Base-by-base conservation (phyloP, 1,139 yeast species). In the Hyphopichia khmerensis region DNA sequence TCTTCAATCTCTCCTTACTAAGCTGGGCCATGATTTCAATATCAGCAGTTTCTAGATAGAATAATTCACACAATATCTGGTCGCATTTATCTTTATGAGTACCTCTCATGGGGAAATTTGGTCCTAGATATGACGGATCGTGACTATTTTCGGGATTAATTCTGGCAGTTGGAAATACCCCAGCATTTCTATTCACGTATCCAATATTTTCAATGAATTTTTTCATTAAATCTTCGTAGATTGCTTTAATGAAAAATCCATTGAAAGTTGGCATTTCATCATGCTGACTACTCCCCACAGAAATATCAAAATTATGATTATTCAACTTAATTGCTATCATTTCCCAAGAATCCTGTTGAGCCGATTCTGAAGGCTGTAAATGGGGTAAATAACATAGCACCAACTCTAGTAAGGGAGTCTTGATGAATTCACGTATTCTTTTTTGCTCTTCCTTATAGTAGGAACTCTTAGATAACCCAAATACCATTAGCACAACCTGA, bases 321-420 rank as follows among this genome's bases (percentile, higher is more conserved):
- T 61, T 60, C 36, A 68, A 51, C 42, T 64, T 59, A 21, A 67
- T 67, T 7, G 74, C 71, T 11, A 68, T 55, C 8, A 64, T 48
- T 48, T 67, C 74, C 74, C 74, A 68, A 1, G 53, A 44, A 45
- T 64, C 65, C 40, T 64, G 65, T 43, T 57, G 60, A 32, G 55
- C 57, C 33, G 52, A 50, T 13, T 42, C 40, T 1, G 60, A 56
- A 13, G 55, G 44, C 48, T 67, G 73, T 19, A 67, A 52, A 49
- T 68, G 73, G 4, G 74, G 74, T 32, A 68, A 51, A 30, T 60
- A 52, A 34, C 54, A 59, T 6, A 68, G 49, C 0, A 66, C 69
- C 23, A 58, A 52, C 39, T 65, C 66, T 8, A 68, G 51, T 27
- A 67, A 48, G 1, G 69, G 70, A 18, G 56, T 57, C 42, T 57